Percentiles rank a stretch among this genome's conserved stretches.
Evolutionary conservation across 2,329 filamentous ascomycete species (phyloP).

Genomic region (Coniella vitis): DNA sequence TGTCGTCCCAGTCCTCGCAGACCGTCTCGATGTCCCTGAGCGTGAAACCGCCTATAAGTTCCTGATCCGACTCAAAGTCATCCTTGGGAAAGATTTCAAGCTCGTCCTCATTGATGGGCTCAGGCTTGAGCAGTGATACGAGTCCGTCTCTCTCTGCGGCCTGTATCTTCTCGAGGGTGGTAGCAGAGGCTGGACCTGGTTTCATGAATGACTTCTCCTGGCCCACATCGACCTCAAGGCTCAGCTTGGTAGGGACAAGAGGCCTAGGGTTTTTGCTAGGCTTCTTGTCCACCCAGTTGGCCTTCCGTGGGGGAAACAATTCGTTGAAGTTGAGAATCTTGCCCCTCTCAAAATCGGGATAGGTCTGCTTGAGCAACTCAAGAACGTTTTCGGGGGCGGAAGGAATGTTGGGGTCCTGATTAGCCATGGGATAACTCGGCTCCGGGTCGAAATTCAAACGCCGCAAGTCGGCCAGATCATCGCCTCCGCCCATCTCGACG

Average conservation of each 20-base stretch:
- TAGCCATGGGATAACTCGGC: slow-evolving; percentile 34
- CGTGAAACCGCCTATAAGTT: slow-evolving; percentile 66
- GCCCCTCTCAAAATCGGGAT: slow-evolving; percentile 72
- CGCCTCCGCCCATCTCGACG: slow-evolving; percentile 27
- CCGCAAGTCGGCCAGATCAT: slow-evolving; percentile 29
- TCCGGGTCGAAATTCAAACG: slow-evolving; percentile 39
- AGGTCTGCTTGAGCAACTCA: slow-evolving; percentile 72
- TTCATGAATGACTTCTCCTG: slow-evolving; percentile 81
- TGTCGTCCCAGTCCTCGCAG: slow-evolving; percentile 77
- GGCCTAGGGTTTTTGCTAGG: slow-evolving; percentile 74
- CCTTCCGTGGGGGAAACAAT: slow-evolving; percentile 73
- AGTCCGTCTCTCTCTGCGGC: slow-evolving; percentile 43
- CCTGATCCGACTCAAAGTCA: slow-evolving; percentile 47
- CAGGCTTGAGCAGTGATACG: slow-evolving; percentile 35
- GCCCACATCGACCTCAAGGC: slow-evolving; percentile 76
- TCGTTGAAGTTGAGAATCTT: slow-evolving; percentile 73
- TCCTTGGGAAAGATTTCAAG: slow-evolving; percentile 34
- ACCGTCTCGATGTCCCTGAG: slow-evolving; percentile 77
- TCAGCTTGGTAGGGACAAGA: slow-evolving; percentile 80
- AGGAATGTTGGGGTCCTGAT: slow-evolving; percentile 58
- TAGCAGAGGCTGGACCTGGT: slow-evolving; percentile 48
- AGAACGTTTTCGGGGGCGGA: slow-evolving; percentile 65
- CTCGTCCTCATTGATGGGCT: slow-evolving; percentile 34
- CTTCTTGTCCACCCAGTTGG: slow-evolving; percentile 70
- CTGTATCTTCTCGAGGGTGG: slow-evolving; percentile 50